Percentiles rank a stretch among this genome's conserved stretches.
phyloP scores from a whole-genome alignment of 345 rosid species.

The Dimocarpus longan region DNA sequence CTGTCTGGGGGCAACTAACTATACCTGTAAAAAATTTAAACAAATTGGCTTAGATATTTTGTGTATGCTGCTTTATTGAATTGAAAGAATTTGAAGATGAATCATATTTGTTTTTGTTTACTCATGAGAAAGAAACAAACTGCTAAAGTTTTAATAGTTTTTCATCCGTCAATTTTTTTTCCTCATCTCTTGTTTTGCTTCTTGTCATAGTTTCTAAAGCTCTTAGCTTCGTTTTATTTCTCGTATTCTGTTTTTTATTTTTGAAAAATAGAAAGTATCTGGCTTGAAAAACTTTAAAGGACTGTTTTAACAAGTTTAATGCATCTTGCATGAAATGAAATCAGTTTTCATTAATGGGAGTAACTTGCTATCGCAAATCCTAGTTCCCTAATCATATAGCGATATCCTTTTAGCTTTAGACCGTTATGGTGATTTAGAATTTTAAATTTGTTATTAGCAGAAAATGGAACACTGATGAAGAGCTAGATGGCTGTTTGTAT shows the following conservation, averaged over 20 bases:
- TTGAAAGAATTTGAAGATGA: background rate
- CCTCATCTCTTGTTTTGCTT: background rate
- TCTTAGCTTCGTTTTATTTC: background rate
- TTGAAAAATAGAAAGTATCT: background rate
- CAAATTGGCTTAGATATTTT: background rate
- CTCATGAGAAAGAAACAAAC: background rate
- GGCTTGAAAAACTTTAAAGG: background rate
- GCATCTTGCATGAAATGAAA: background rate
- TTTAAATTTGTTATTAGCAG: background rate
- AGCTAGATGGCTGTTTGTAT: background rate
- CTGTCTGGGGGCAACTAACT: background rate
- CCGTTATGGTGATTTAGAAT: background rate
- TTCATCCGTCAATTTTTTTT: background rate
- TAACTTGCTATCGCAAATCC: background rate
- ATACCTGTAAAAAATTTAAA: background rate
- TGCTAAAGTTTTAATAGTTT: background rate
- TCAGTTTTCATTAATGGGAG: background rate
- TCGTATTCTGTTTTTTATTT: background rate
- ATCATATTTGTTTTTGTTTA: background rate
- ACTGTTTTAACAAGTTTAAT: background rate
- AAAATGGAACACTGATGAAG: background rate
- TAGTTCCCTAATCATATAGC: background rate
- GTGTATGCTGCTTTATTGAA: background rate
- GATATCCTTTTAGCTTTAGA: background rate
- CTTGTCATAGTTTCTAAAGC: background rate